phyloP scores from a whole-genome alignment of 2,329 filamentous ascomycete genomes.

The Microdochium nivale region DNA sequence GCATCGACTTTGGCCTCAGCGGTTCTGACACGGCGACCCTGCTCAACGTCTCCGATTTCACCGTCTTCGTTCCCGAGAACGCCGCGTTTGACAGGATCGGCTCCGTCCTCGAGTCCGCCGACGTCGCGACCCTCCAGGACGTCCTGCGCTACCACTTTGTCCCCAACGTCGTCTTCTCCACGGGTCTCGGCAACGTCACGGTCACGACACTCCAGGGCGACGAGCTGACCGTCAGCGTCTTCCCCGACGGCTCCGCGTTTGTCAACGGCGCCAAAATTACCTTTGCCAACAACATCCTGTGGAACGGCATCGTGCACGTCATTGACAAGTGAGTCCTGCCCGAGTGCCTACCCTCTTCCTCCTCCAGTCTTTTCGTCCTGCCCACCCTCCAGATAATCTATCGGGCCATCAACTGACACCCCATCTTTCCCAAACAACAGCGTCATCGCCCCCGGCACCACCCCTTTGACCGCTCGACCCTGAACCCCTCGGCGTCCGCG shows the following conservation, averaged over 20 bases:
- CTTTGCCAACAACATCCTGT: slow-evolving; percentile 18
- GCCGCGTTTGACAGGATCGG: slow-evolving; percentile 18
- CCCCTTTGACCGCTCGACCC: slow-evolving; percentile 14
- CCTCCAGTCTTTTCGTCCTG: not conserved
- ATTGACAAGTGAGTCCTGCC: slow-evolving; percentile 16
- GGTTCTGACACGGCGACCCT: slow-evolving; percentile 8
- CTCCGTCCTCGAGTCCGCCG: slow-evolving; percentile 15
- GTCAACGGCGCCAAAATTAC: slow-evolving; percentile 22
- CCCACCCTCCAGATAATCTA: not conserved
- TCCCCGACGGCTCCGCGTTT: slow-evolving; percentile 18
- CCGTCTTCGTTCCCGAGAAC: slow-evolving; percentile 18
- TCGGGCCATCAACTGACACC: not conserved
- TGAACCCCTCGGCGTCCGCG: slow-evolving; percentile 12
- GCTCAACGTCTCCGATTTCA: slow-evolving; percentile 20
- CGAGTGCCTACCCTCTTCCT: not conserved
- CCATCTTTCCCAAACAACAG: slow-evolving; percentile 4
- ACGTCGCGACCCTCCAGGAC: slow-evolving; percentile 13
- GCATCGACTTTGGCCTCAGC: slow-evolving; percentile 15
- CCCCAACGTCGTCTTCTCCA: slow-evolving; percentile 19
- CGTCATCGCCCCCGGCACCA: slow-evolving; percentile 15
- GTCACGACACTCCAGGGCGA: slow-evolving; percentile 13
- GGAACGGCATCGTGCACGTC: slow-evolving; percentile 22
- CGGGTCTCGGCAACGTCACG: slow-evolving; percentile 17
- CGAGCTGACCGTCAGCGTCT: slow-evolving; percentile 18
- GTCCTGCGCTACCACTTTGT: slow-evolving; percentile 23